These are phyloP conservation scores for Curvularia eragrostidis DNA, from an alignment of 2,329 filamentous ascomycete species.

Conservation along the genomic window DNA sequence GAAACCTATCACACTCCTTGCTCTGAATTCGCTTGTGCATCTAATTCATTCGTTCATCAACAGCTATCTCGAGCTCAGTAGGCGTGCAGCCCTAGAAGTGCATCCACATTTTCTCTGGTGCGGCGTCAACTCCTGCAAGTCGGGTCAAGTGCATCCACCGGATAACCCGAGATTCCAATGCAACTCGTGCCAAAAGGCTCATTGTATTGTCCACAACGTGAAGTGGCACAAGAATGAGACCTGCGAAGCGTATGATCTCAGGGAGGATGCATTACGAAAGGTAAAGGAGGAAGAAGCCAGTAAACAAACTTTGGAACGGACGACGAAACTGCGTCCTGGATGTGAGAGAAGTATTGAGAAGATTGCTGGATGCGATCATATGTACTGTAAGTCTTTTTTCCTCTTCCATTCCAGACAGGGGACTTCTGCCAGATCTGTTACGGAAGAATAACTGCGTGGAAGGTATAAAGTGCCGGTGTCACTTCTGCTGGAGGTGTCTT, in stretches of 20 bases:
- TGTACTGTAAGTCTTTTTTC: not conserved
- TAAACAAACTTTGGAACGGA: not conserved
- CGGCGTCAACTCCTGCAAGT: constrained; percentile 56
- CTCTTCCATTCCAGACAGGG: not conserved
- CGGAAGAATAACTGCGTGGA: not conserved
- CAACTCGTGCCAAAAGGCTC: not conserved
- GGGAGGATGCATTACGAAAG: not conserved
- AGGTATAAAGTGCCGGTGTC: constrained; percentile 47
- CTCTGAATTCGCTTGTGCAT: not conserved
- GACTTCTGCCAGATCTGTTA: not conserved
- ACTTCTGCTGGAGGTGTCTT: constrained; percentile 53
- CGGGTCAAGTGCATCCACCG: constrained; percentile 59
- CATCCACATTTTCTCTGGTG: constrained; percentile 62
- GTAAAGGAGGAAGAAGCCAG: not conserved
- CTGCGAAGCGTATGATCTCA: not conserved
- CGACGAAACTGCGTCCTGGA: not conserved
- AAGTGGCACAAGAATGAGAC: not conserved
- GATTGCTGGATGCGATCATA: not conserved
- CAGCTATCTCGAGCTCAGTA: constrained; percentile 49
- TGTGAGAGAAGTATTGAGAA: not conserved
- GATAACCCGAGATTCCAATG: constrained; percentile 4
- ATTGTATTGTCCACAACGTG: not conserved
- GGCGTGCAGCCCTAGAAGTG: constrained; percentile 54
- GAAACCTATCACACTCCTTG: not conserved
- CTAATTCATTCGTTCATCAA: not conserved